Evolutionary conservation across 306 rosid species (phyloP).

Genomic region (Myrica gale): DNA sequence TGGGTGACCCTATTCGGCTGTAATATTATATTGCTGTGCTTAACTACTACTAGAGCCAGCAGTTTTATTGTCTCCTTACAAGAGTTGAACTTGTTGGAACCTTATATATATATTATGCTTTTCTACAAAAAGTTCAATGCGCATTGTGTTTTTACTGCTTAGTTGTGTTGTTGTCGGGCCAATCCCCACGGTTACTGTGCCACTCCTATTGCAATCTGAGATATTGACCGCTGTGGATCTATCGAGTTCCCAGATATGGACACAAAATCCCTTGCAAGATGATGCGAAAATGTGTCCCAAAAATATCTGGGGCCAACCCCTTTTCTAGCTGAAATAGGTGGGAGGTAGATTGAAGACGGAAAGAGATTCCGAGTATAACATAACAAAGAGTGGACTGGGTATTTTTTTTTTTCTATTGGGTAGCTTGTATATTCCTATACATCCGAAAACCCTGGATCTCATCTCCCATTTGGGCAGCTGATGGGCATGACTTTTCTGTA

Average conservation of each 20-base stretch:
- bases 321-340: too few relatives aligned
- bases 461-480: too few relatives aligned
- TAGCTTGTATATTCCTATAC: too few relatives aligned
- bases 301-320: too few relatives aligned
- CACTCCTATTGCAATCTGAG: not conserved
- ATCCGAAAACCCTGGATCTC: too few relatives aligned
- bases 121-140: not conserved
- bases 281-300: too few relatives aligned
- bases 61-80: not conserved
- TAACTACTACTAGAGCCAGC: not conserved
- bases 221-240: not conserved
- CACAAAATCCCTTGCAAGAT: not conserved
- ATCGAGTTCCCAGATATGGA: not conserved
- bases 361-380: too few relatives aligned
- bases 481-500: too few relatives aligned
- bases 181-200: not conserved
- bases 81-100: slow-evolving; percentile 23
- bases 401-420: too few relatives aligned
- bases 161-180: not conserved
- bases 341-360: too few relatives aligned
- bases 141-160: not conserved
- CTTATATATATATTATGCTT: slow-evolving; percentile 21
- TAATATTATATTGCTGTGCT: slow-evolving; percentile 15
- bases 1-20: slow-evolving; percentile 22
- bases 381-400: too few relatives aligned